Percentiles rank a stretch among this genome's conserved stretches.
These are phyloP conservation scores for Alloteropsis semialata DNA, from an alignment of 176 grass and related monocot genomes.

Conservation along the genomic window DNA sequence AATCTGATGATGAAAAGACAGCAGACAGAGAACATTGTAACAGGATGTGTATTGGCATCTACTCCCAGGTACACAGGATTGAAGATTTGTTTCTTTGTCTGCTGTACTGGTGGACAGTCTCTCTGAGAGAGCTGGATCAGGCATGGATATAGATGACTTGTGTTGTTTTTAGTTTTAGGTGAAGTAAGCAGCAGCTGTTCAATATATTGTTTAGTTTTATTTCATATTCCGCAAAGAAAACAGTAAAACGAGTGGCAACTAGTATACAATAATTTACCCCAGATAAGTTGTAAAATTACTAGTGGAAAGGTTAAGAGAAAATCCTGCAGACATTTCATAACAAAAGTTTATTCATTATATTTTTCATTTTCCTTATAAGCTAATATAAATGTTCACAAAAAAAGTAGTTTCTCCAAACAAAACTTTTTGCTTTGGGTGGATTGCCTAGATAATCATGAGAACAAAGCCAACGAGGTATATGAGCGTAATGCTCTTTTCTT, in stretches of 20 bases:
- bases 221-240: background rate
- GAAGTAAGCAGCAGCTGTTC: background rate
- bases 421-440: background rate
- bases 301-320: background rate
- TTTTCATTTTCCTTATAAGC: background rate
- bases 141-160: background rate
- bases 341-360: background rate
- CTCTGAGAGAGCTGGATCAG: background rate
- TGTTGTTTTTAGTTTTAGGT: background rate
- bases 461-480: background rate
- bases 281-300: background rate
- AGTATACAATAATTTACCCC: background rate
- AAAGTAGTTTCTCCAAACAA: background rate
- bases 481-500: background rate
- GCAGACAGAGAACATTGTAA: background rate
- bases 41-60: slow-evolving; percentile 17
- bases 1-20: background rate
- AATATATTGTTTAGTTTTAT: background rate
- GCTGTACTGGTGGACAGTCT: slow-evolving; percentile 20
- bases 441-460: background rate
- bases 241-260: background rate
- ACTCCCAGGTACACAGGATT: background rate
- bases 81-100: background rate
- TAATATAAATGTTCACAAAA: background rate
- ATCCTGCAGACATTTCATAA: background rate